Evolutionary conservation across 768 basidiomycete genomes (phyloP).

Genomic region (Cubamyces sp.): DNA sequence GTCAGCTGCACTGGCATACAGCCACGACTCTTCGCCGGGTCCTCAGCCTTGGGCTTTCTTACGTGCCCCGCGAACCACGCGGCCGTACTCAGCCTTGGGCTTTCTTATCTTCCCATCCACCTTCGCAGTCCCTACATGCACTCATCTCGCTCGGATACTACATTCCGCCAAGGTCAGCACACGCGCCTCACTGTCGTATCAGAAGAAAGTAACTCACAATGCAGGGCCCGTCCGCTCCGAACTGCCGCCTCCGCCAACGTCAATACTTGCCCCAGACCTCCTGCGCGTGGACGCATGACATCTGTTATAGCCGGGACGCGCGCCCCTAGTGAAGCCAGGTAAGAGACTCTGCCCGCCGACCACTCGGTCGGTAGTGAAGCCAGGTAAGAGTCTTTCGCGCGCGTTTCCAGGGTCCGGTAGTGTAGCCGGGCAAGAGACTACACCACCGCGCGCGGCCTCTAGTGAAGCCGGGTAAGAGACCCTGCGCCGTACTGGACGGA

Average conservation of each 20-base stretch:
- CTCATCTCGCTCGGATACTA: neutral
- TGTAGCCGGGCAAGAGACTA: no score
- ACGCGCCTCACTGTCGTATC: no score
- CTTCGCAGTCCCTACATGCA: neutral
- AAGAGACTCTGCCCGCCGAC: neutral
- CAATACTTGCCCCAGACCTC: neutral
- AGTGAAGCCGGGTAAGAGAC: no score
- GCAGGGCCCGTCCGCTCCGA: neutral
- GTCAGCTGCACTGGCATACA: no score
- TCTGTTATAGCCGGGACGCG: neutral
- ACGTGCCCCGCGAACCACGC: no score
- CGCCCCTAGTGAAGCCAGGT: neutral
- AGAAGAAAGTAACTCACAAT: neutral
- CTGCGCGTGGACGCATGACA: neutral
- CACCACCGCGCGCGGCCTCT: no score
- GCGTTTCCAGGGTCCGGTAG: no score
- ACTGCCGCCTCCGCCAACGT: neutral
- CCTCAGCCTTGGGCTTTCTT: no score
- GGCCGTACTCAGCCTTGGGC: conserved; percentile 5
- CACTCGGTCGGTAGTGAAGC: no score
- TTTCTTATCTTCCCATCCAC: neutral
- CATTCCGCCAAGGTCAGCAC: neutral
- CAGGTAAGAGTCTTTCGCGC: no score
- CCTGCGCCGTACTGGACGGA: no score
- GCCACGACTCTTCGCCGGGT: no score